These are phyloP conservation scores for Clavariopsis aquatica DNA, from an alignment of 495 filamentous ascomycete species.

Conservation along the genomic window DNA sequence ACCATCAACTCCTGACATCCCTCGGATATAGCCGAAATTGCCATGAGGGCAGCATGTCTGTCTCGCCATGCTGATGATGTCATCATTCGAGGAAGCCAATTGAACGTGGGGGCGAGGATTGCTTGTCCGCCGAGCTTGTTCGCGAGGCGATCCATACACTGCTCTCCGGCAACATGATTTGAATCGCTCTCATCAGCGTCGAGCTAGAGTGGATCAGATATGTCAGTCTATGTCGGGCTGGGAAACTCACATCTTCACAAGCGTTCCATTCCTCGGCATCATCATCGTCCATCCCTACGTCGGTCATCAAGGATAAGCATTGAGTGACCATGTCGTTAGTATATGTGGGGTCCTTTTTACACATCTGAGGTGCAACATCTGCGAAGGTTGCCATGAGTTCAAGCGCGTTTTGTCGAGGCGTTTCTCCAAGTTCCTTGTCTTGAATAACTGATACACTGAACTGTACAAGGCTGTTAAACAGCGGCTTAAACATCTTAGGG, in stretches of 20 bases:
- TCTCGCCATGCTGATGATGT: conserved; percentile 92
- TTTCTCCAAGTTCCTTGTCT: conserved; percentile 89
- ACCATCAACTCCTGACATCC: conserved; percentile 96
- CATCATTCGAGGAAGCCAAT: conserved; percentile 98
- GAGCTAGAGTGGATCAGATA: conserved; percentile 53
- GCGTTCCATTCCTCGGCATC: conserved; percentile 92
- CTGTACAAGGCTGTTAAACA: conserved; percentile 87
- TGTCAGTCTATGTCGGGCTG: conserved; percentile 25
- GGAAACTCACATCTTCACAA: conserved; percentile 76
- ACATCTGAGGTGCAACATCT: conserved; percentile 90
- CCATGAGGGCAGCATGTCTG: conserved; percentile 96
- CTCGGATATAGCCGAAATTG: conserved; percentile 97
- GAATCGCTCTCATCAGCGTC: conserved; percentile 95
- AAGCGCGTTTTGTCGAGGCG: conserved; percentile 88
- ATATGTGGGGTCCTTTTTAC: conserved; percentile 86
- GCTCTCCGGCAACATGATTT: conserved; percentile 97
- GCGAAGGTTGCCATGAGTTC: conserved; percentile 99
- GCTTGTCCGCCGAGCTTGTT: conserved; percentile 92
- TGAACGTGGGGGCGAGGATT: conserved; percentile 89
- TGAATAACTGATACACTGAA: conserved; percentile 92
- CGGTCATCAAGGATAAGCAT: conserved; percentile 98
- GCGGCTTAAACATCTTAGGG: conserved; percentile 92
- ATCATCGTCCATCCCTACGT: conserved; percentile 92
- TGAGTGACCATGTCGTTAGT: conserved; percentile 97
- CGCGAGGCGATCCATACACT: conserved; percentile 96